Percentiles rank a stretch among this genome's conserved stretches.
Evolutionary conservation across 1,284 basidiomycete species (phyloP).

Genomic region (Tilletia caries): DNA sequence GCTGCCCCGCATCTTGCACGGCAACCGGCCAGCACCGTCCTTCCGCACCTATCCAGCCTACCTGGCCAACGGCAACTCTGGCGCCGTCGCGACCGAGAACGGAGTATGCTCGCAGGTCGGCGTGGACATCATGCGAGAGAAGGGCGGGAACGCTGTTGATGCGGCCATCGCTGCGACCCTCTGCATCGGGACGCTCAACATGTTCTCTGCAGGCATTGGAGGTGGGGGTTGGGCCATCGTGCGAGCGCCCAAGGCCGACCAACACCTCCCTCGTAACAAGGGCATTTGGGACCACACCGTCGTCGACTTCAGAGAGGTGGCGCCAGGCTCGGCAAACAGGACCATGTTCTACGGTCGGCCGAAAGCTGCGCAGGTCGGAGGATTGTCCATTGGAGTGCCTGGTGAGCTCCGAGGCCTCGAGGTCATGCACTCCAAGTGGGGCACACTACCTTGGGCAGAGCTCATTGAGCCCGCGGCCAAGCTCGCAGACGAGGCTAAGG

Average conservation of each 20-base stretch:
- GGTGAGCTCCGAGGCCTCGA: slow-evolving; percentile 53
- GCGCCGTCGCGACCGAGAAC: slow-evolving; percentile 49
- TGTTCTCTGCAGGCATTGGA: slow-evolving; percentile 56
- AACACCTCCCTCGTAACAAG: slow-evolving; percentile 9
- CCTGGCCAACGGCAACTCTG: slow-evolving; percentile 27
- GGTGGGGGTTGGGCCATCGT: slow-evolving; percentile 51
- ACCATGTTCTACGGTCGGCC: slow-evolving; percentile 46
- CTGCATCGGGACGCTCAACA: slow-evolving; percentile 55
- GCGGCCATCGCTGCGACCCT: slow-evolving; percentile 52
- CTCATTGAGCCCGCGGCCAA: slow-evolving; percentile 48
- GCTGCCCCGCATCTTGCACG: background rate
- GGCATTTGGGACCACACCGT: slow-evolving; percentile 47
- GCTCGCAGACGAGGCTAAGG: slow-evolving; percentile 64
- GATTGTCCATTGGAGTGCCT: slow-evolving; percentile 52
- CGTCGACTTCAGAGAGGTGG: slow-evolving; percentile 57
- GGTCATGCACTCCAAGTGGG: slow-evolving; percentile 45
- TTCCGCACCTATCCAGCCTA: background rate
- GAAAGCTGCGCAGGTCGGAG: slow-evolving; percentile 28
- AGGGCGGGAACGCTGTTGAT: slow-evolving; percentile 56
- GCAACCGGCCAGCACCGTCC: background rate
- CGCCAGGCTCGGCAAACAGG: slow-evolving; percentile 53
- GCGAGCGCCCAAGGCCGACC: slow-evolving; percentile 58
- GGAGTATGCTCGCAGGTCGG: slow-evolving; percentile 56
- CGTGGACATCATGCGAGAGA: slow-evolving; percentile 48
- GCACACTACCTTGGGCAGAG: slow-evolving; percentile 48